phyloP scores from a whole-genome alignment of 2,329 filamentous ascomycete species.

The Lachnellula subtilissima region DNA sequence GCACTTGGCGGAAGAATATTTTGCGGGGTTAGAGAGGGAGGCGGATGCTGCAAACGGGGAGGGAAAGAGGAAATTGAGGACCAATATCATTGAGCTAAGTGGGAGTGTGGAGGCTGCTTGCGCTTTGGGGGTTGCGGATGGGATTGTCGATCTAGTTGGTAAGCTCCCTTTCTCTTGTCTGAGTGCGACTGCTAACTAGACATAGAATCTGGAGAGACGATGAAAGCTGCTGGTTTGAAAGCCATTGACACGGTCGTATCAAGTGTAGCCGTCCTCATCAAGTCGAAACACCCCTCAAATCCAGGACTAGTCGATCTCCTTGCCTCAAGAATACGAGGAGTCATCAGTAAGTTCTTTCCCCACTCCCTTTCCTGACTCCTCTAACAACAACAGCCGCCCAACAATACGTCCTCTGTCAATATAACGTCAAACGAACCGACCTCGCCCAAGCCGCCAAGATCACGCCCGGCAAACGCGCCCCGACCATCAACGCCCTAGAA shows the following conservation, averaged over 20 bases:
- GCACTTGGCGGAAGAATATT: slow-evolving; percentile 76
- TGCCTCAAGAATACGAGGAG: slow-evolving; percentile 78
- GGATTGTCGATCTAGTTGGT: slow-evolving; percentile 97
- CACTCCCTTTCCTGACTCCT: neutral
- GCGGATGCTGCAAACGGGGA: slow-evolving; percentile 34
- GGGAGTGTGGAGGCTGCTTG: slow-evolving; percentile 97
- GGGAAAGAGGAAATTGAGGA: slow-evolving; percentile 56
- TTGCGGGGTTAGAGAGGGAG: slow-evolving; percentile 66
- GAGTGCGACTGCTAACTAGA: slow-evolving; percentile 13
- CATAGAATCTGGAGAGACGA: slow-evolving; percentile 95
- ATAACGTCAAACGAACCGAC: slow-evolving; percentile 75
- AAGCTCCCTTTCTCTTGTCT: slow-evolving; percentile 32
- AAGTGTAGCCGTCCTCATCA: slow-evolving; percentile 84
- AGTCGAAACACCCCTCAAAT: slow-evolving; percentile 79
- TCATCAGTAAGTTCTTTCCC: slow-evolving; percentile 62
- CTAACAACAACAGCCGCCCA: slow-evolving; percentile 60
- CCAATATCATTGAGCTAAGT: slow-evolving; percentile 89
- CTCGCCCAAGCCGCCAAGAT: slow-evolving; percentile 67
- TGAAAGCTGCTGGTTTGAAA: slow-evolving; percentile 91
- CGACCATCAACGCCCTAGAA: slow-evolving; percentile 85
- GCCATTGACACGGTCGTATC: slow-evolving; percentile 91
- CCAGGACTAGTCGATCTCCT: slow-evolving; percentile 78
- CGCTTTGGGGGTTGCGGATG: slow-evolving; percentile 89
- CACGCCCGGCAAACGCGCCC: slow-evolving; percentile 89
- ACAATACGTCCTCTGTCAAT: slow-evolving; percentile 90